Base-by-base conservation (phyloP, 2,329 filamentous ascomycete genomes). In the Sclerotinia minor region DNA sequence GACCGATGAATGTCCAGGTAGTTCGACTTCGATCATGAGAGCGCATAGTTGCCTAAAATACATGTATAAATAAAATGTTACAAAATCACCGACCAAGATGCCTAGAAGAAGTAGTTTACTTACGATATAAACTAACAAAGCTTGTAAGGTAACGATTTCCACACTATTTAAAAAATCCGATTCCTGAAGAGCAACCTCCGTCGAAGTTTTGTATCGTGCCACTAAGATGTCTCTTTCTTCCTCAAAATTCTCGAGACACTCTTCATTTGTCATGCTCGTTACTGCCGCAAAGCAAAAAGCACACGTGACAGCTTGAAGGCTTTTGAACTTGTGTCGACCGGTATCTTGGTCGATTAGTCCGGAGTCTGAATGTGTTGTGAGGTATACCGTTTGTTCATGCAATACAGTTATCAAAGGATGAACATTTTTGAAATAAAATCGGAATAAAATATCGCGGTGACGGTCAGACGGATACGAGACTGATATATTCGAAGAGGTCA, bases 81-180 rank as follows among this genome's bases (percentile, higher is more conserved):
- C 53, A 17, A 21, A 57, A 54, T 2, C 21, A 41, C 38, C 19
- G 5, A 11, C 11, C 19, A 45, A 24, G 38, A 60, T n/a, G 19
- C 19, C 17, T 32, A 21, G 11, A 55, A 24, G 38, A 50, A 53
- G n/a, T n/a, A 32, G n/a, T 47, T 11, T 29, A 76, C 83, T 79
- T 54, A 87, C 84, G 32, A 90, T 76, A 73, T 89, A 90, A 47
- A 89, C 78, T 13, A 87, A 80, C 49, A 88, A 83, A 0, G 87
- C 85, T 76, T 90, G 87, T 21, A 90, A 77, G 13, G 89, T 82
- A 49, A 87, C 79, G 26, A 87, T 79, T 73, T 87, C 88, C 68
- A 87, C 84, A 9, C 85, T 87, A 67, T 83, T 85, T 1, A 91
- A 75, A 63, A 90, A 83, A 70, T 87, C 85, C 4, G 88, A 84